A percentile compares a stretch with the other conserved stretches of the same genome.
These are phyloP conservation scores for Eucalyptus pauciflora DNA, from an alignment of 345 rosid species.

Conservation along the genomic window DNA sequence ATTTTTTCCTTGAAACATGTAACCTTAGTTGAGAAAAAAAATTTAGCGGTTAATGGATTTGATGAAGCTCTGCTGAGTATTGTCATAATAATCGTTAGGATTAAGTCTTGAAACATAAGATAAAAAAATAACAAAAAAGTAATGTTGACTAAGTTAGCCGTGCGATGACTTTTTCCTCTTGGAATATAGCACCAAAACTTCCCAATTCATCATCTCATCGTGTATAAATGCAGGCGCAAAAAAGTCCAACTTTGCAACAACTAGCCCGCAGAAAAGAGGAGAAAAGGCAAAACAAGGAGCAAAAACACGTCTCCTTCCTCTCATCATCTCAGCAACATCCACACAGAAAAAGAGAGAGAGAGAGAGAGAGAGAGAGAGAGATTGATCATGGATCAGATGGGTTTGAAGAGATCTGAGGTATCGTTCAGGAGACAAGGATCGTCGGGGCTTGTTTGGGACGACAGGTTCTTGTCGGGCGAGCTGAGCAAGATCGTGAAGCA, in stretches of 20 bases:
- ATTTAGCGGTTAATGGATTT: background rate
- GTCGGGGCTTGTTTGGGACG: conserved; percentile 89
- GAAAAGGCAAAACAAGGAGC: background rate
- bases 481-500: conserved; percentile 11
- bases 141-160: background rate
- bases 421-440: conserved; percentile 95
- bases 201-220: background rate
- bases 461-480: conserved; percentile 48
- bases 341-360: background rate
- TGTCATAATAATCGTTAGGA: background rate
- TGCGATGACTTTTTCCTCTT: background rate
- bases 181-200: background rate
- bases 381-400: conserved; percentile 32
- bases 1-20: background rate
- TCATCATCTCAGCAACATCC: background rate
- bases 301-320: background rate
- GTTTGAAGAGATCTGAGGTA: conserved; percentile 73
- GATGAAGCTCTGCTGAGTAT: background rate
- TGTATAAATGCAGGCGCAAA: background rate
- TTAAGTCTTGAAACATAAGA: background rate
- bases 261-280: background rate
- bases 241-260: background rate
- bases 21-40: background rate
- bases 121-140: background rate
- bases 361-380: background rate